phyloP scores from a whole-genome alignment of 108 stramenopile species.

The Discostella stelligeroides region DNA sequence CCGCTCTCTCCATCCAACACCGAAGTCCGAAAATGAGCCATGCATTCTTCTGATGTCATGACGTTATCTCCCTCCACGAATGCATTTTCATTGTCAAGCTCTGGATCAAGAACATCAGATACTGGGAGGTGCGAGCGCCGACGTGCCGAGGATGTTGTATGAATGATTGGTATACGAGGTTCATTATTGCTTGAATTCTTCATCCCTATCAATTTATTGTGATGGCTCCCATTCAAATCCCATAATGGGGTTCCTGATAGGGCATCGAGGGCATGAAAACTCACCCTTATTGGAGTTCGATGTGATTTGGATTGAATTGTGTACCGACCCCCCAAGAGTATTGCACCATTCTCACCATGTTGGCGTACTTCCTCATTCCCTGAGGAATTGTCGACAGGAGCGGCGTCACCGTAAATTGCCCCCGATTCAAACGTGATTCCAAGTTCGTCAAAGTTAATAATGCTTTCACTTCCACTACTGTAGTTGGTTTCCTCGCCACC shows the following conservation, averaged over 20 bases:
- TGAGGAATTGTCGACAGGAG: background rate
- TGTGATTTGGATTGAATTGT: constrained; percentile 13
- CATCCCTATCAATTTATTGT: background rate
- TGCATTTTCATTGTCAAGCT: constrained; percentile 44
- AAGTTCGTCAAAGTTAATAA: constrained; percentile 42
- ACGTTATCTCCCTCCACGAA: constrained; percentile 51
- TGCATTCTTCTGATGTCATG: constrained; percentile 53
- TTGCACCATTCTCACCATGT: constrained; percentile 43
- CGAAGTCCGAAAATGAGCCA: constrained; percentile 46
- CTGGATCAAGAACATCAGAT: constrained; percentile 34
- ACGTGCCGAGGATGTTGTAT: constrained; percentile 63
- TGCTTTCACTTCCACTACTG: background rate
- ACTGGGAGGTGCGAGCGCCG: constrained; percentile 67
- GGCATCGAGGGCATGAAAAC: constrained; percentile 72
- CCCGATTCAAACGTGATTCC: constrained; percentile 47
- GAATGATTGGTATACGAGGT: constrained; percentile 30
- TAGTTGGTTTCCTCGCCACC: background rate
- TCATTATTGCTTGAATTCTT: constrained; percentile 11
- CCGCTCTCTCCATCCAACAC: constrained; percentile 45
- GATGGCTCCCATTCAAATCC: constrained; percentile 47
- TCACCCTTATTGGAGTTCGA: constrained; percentile 28
- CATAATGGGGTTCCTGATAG: constrained; percentile 64
- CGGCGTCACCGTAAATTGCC: constrained; percentile 26
- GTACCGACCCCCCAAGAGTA: constrained; percentile 48
- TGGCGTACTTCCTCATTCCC: constrained; percentile 7